Conservation (phyloP, 2,329 filamentous ascomycete species). For the Dactylonectria macrodidyma region DNA sequence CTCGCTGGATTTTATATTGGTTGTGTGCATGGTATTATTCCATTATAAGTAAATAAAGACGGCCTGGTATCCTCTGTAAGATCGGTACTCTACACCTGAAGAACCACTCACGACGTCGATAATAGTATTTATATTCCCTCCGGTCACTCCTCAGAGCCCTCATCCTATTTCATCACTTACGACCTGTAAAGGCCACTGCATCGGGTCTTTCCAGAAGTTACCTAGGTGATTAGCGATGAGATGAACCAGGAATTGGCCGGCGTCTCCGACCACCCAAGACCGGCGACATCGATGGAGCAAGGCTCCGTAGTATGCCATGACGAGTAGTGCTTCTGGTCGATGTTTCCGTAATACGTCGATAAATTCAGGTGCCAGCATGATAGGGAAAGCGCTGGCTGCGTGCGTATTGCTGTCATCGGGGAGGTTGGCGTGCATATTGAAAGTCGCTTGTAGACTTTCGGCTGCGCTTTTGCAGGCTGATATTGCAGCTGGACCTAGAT, state of each 20-base stretch:
- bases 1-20: no score
- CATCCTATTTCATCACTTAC: neutral
- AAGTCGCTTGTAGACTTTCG: constrained; percentile 50
- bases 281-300: constrained; percentile 59
- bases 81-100: no score
- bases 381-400: constrained; percentile 51
- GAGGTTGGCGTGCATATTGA: constrained; percentile 49
- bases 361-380: constrained; percentile 51
- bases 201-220: constrained; percentile 49
- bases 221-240: constrained; percentile 52
- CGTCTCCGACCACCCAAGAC: constrained; percentile 57
- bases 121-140: no score
- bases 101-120: no score
- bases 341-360: constrained; percentile 53
- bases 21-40: no score
- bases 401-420: constrained; percentile 42
- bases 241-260: constrained; percentile 50
- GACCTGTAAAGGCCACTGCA: constrained; percentile 50
- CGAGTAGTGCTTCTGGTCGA: constrained; percentile 59
- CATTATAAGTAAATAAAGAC: no score
- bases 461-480: constrained; percentile 49
- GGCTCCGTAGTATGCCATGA: constrained; percentile 65
- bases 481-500: constrained; percentile 45
- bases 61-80: no score
- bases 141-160: neutral